Conservation (phyloP, 2,329 filamentous ascomycete genomes). For the Orbilia javanica region DNA sequence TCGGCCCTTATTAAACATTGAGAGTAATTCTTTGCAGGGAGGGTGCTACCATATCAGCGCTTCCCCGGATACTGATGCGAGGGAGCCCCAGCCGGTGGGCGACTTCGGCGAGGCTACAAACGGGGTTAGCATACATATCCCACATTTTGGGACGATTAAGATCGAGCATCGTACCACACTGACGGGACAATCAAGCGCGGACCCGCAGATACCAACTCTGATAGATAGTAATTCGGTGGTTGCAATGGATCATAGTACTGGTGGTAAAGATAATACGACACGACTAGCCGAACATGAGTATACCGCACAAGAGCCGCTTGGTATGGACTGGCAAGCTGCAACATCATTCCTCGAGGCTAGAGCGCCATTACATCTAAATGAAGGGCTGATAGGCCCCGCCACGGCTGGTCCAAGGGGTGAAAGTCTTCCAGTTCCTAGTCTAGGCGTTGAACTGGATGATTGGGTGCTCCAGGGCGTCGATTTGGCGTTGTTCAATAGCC, state of each 20-base stretch:
- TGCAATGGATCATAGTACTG: background rate
- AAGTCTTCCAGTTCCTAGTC: background rate
- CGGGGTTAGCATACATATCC: slow-evolving; percentile 65
- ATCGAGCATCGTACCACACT: slow-evolving; percentile 61
- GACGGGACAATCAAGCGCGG: no score
- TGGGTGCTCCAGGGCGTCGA: slow-evolving; percentile 65
- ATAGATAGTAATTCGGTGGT: background rate
- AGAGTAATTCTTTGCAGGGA: slow-evolving; percentile 64
- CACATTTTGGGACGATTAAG: slow-evolving; percentile 66
- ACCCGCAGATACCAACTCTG: background rate
- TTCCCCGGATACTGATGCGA: slow-evolving; percentile 44
- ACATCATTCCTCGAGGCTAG: background rate
- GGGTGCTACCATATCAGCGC: slow-evolving; percentile 61
- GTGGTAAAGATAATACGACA: background rate
- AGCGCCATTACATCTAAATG: background rate
- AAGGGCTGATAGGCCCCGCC: no score
- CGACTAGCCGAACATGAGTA: no score
- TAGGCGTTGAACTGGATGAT: slow-evolving; percentile 54
- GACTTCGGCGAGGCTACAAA: slow-evolving; percentile 54
- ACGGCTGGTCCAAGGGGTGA: no score
- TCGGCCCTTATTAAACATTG: slow-evolving; percentile 65
- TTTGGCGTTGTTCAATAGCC: slow-evolving; percentile 63
- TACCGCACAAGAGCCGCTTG: no score
- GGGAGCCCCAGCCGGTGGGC: slow-evolving; percentile 60
- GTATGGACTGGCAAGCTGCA: no score